A percentile compares a stretch with the other conserved stretches of the same genome.
phyloP scores from a whole-genome alignment of 1,139 yeast genomes.

The Zygotorulaspora mrakii region DNA sequence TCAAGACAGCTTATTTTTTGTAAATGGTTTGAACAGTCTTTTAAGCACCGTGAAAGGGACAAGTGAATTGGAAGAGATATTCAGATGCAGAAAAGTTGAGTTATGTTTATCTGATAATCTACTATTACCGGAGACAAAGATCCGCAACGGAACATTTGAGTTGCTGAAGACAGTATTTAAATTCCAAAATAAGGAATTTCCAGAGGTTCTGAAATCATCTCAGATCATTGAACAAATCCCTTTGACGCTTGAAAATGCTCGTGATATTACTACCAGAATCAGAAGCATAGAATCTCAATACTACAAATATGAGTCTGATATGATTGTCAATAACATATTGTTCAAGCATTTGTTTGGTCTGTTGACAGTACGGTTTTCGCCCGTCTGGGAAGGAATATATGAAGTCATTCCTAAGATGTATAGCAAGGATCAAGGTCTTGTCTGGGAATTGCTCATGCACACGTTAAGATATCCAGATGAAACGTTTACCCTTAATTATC shows the following conservation, averaged over 20 bases:
- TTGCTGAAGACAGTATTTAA: conserved; percentile 39
- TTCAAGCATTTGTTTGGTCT: conserved; percentile 67
- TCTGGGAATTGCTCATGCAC: conserved; percentile 55
- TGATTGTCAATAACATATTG: conserved; percentile 41
- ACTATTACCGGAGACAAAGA: conserved; percentile 44
- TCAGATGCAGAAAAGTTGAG: conserved; percentile 8
- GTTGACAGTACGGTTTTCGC: conserved; percentile 72
- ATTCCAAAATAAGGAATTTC: conserved; percentile 35
- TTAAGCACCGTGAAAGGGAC: conserved; percentile 12
- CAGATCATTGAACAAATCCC: conserved; percentile 69
- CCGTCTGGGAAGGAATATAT: conserved; percentile 74
- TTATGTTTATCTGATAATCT: conserved; percentile 39
- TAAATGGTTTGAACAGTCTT: conserved; percentile 27
- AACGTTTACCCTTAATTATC: conserved; percentile 20
- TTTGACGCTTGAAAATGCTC: conserved; percentile 59
- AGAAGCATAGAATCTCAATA: conserved; percentile 56
- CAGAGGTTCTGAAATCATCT: conserved; percentile 43
- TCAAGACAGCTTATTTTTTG: conserved; percentile 23
- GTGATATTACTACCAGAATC: conserved; percentile 70
- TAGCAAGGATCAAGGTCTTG: conserved; percentile 42
- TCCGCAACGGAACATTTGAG: conserved; percentile 47
- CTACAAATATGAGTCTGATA: conserved; percentile 40
- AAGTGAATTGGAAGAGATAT: conserved; percentile 1
- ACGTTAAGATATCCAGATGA: conserved; percentile 37
- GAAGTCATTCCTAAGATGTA: conserved; percentile 54